Conservation (phyloP, 306 rosid species). For the Trifolium fragiferum region DNA sequence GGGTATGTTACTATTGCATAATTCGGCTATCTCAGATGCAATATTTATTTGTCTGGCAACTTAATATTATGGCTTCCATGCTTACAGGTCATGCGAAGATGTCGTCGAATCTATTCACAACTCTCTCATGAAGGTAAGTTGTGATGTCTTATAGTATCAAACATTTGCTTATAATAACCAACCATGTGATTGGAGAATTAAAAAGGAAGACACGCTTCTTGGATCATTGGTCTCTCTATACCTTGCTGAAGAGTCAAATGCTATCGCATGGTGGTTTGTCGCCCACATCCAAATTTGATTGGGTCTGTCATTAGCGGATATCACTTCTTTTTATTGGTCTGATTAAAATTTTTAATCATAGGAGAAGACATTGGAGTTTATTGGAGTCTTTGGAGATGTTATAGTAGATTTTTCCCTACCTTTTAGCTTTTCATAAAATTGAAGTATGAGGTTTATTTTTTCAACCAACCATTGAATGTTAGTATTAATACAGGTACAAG, state of each 20-base stretch:
- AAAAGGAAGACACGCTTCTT: slow-evolving; percentile 22
- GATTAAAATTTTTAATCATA: slow-evolving; percentile 28
- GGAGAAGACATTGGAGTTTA: slow-evolving; percentile 18
- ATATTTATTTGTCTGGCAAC: slow-evolving; percentile 22
- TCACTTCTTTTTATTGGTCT: slow-evolving; percentile 14
- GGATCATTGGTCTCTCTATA: slow-evolving; percentile 29
- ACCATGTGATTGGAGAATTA: slow-evolving; percentile 25
- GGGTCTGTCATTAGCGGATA: slow-evolving; percentile 16
- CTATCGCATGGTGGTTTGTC: not conserved
- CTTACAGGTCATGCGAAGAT: slow-evolving; percentile 86
- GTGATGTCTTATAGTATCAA: slow-evolving; percentile 35
- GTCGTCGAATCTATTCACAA: slow-evolving; percentile 91
- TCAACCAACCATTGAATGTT: slow-evolving; percentile 28
- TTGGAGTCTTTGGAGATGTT: slow-evolving; percentile 23
- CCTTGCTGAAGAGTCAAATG: slow-evolving; percentile 12
- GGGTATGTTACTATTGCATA: slow-evolving; percentile 62
- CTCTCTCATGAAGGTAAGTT: slow-evolving; percentile 77
- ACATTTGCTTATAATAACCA: slow-evolving; percentile 21
- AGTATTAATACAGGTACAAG: slow-evolving; percentile 71
- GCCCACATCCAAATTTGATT: slow-evolving; percentile 28
- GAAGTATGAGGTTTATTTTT: slow-evolving; percentile 32
- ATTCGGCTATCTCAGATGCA: slow-evolving; percentile 29
- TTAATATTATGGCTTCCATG: slow-evolving; percentile 27
- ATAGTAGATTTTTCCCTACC: slow-evolving; percentile 1
- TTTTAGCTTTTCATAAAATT: slow-evolving; percentile 7